Evolutionary conservation across 169 alveolate species (phyloP), one percentile per base, ranked within the genome.

Genomic region (Plasmodium sp.): DNA sequence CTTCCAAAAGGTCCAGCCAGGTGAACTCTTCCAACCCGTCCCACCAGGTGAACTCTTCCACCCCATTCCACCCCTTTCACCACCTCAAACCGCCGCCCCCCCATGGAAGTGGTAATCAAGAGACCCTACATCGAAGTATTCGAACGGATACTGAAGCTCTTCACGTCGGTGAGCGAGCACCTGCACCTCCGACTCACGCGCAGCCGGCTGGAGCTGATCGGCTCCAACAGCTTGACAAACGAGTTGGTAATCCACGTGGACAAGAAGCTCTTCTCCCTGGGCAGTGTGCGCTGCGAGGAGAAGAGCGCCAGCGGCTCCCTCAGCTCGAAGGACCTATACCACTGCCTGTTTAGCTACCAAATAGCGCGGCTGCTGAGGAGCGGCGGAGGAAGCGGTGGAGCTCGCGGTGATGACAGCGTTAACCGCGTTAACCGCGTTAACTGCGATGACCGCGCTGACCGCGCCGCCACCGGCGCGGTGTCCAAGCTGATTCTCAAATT

Each of bases 41-140:
- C 0, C 27, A 22, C 45, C 45, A 36, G 4, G 2, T 36, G 5
- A 39, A 5, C 45, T 0, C 45, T 39, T 39, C 7, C 72, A 2
- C 0, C 72, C n/a, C 6, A 0, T 18, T 2, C 1, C 3, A 0
- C 14, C 77, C 16, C n/a, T 67, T 22, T 1, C 36, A 67, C 77
- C 2, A 31, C 77, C 2, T 67, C 43, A 10, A 7, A 67, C n/a
- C 12, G 7, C 14, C 2, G 1, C 77, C 6, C 77, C 12, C 77
- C 41, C 36, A 90, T 90, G 94, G 94, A 90, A 62, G 45, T 90
- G 43, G 62, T 81, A 39, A 90, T 90, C 73, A 81, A 81, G 54
- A 71, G 54, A 27, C 91, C 94, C 3, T 81, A 90, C 58, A 90
- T 90, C n/a, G 94, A 80, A 90, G 83, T 81, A 81, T 90, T 90